Conservation (phyloP, 306 rosid species). For the Fagus crenata region DNA sequence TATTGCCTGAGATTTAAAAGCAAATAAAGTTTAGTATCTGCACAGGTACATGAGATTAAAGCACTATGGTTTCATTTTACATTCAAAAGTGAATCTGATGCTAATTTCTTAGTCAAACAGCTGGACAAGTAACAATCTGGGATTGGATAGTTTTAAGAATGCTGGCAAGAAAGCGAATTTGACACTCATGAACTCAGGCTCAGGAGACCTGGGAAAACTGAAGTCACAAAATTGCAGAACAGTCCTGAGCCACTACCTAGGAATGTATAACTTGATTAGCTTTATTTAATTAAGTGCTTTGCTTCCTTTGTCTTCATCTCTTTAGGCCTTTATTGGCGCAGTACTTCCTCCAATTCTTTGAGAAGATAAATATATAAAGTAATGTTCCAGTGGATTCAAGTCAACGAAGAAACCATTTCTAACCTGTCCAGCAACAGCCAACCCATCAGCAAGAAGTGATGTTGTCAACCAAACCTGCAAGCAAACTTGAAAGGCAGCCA, state of each 20-base stretch:
- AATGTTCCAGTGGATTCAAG: conserved; percentile 3
- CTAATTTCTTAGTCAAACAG: background rate
- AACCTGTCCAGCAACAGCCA: conserved; percentile 98
- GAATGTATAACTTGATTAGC: background rate
- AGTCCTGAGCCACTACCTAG: background rate
- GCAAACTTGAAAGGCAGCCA: conserved; percentile 99
- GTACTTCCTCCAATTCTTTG: conserved; percentile 11
- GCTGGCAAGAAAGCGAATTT: background rate
- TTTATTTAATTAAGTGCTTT: background rate
- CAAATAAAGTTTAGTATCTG: conserved; percentile 14
- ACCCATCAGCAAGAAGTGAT: conserved; percentile 93
- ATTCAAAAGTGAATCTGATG: background rate
- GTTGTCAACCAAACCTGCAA: conserved; percentile 93
- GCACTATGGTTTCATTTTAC: background rate
- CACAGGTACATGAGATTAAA: background rate
- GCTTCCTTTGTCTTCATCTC: background rate
- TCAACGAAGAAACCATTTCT: conserved; percentile 20
- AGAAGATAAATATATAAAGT: background rate
- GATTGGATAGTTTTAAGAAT: background rate
- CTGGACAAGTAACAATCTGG: background rate
- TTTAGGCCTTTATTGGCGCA: conserved; percentile 5
- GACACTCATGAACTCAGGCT: background rate
- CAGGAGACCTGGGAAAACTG: background rate
- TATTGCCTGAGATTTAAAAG: conserved; percentile 60
- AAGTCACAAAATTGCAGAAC: background rate